Base-by-base conservation (phyloP, 2,329 filamentous ascomycete genomes). In the Talaromyces islandicus region DNA sequence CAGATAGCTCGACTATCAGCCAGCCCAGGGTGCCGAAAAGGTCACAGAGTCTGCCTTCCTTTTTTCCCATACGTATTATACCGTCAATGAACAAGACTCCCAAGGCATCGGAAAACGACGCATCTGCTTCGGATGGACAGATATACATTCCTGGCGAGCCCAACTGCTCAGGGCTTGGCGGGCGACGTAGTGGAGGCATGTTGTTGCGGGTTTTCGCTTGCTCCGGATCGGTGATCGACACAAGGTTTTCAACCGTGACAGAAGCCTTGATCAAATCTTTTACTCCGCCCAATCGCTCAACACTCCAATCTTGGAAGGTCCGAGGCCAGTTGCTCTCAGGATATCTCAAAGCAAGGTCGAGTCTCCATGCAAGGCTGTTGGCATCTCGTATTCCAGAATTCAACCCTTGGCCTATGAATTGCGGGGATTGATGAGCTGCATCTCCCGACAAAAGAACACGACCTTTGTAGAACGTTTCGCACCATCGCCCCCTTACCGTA, bases 341-440 rank as follows among this genome's bases (percentile, higher is more conserved):
- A 27, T 58, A 58, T 46, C 48, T 25, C 7, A 58, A 25, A 2
- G 56, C 56, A 10, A 54, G 48, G 21, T 50, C 29, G 2, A 58
- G 30, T 38, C 56, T 58, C 56, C 56, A 46, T 3, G 56, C 25
- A 46, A 58, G 48, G 5, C n/a, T 19, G n/a, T 14, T 43, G 29
- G n/a, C 56, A 53, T 58, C 54, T 12, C 54, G 54, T 24, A 56
- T 29, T 27, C 54, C 54, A 7, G 54, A 56, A 11, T 56, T 56
- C 10, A 56, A 24, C 4, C 54, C 54, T 25, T 56, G 56, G 2
- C 56, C 56, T 21, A 53, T 30, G 25, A 58, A 58, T 11, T 30
- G 48, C 2, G 48, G 56, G 3, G 48, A 52, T 3, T 41, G 14
- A 9, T 58, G 56, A 35, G 50, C 56, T 19, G 48, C 48, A 25